Evolutionary conservation across 768 basidiomycete species (phyloP), one percentile per base, ranked within the genome.

Genomic region (Cyclocybe cylindracea): DNA sequence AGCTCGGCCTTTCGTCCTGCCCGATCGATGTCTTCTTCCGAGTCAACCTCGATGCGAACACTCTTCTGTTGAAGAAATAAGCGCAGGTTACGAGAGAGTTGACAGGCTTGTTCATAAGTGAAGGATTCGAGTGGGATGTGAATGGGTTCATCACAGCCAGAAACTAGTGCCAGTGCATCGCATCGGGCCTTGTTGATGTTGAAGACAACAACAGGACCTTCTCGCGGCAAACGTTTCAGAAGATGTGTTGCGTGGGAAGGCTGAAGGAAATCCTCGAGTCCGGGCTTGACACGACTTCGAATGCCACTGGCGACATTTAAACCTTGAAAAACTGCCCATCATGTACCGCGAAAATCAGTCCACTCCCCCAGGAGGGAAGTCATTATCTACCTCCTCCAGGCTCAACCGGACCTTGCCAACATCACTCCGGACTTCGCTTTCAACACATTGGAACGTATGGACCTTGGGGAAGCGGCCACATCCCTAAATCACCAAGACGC

Each of bases 201-300:
- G 5, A 60, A 32, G 24, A 60, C 24, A 8, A 60, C 53, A 2
- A 55, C 41, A 18, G 41, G 18, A 7, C 56, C 59, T 4, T 31
- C 33, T 13, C 34, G 14, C 2, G 57, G 51, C 6, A 55, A 11
- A 44, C 32, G 47, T 10, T 24, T 10, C 8, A 43, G 14, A n/a
- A 54, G 46, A 24, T 33, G 44, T n/a, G 19, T 37, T 18, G 6
- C 47, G 29, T 38, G 37, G 35, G 44, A 40, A 3, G 61, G 58
- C 5, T 38, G 55, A 24, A 62, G 46, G n/a, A 62, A 55, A 3
- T 50, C 39, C 11, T 59, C 45, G 33, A 65, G 61, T 7, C 51
- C 54, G 10, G 40, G 41, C 5, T 62, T 39, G 10, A 13, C 13
- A 8, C 57, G 45, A 4, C n/a, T n/a, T n/a, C n/a, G n/a, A n/a